Evolutionary conservation across 768 basidiomycete species (phyloP), one percentile per base, ranked within the genome.

Genomic region (Dioszegia hungarica): DNA sequence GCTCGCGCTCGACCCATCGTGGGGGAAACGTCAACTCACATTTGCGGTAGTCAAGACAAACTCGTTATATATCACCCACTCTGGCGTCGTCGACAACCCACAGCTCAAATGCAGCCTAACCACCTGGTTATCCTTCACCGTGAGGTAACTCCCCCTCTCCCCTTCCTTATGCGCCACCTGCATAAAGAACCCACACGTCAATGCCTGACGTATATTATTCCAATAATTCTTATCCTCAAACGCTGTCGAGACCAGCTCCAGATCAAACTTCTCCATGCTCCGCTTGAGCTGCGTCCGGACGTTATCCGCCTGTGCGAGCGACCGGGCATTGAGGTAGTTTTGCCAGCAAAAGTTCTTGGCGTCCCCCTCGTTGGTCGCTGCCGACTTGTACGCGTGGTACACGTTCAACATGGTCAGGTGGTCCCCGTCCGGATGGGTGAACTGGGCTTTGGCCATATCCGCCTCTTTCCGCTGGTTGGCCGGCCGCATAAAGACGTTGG

Each of bases 171-270:
- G 91, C 6, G 93, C 95, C 12, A 90, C 84, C 73, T 97, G 94
- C 94, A 95, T 97, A 79, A 97, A 99, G 81, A 89, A 99, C 1
- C 93, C 95, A 64, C 86, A 88, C 4, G 89, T 87, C 20, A 98
- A 80, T 0, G 87, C 87, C 76, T 86, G 85, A 25, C 90, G 83
- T 54, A 98, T 85, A 63, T 86, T 86, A 51, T 78, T 61, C 74
- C 83, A 87, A 61, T 87, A 82, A 70, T 86, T 88, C 68, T 80
- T 81, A 65, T 87, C 83, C 63, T 91, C 87, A 25, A 73, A 75
- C 1, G 83, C 80, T 5, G 77, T 79, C 6, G 85, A 85, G 25
- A 91, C 75, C 20, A 92, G 73, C 27, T 87, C 86, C 31, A 94
- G 78, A 56, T 92, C 90, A 70, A 82, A 88, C 31, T 85, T 85